A percentile compares a stretch with the other conserved stretches of the same genome.
These are phyloP conservation scores for Teratosphaeria epicoccoides DNA, from an alignment of 2,329 filamentous ascomycete species.

Conservation along the genomic window DNA sequence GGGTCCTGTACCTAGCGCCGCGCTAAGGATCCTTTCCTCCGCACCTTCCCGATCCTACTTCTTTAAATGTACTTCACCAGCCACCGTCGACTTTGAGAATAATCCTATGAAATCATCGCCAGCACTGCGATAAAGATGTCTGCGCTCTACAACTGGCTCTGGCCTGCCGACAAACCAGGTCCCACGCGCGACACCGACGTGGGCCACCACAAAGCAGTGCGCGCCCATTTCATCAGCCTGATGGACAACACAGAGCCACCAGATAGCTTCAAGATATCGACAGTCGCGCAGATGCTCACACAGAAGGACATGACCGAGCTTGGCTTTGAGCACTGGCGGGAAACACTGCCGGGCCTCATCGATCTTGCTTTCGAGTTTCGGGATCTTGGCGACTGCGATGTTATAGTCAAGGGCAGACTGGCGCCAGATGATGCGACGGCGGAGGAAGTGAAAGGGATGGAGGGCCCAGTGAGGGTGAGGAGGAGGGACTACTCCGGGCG, in stretches of 20 bases:
- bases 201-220: constrained; percentile 16
- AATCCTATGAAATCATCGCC: not conserved
- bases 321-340: constrained; percentile 33
- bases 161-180: constrained; percentile 4
- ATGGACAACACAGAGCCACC: constrained; percentile 28
- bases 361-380: constrained; percentile 36
- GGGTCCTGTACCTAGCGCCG: too few relatives aligned
- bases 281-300: constrained; percentile 37
- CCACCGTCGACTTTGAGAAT: not conserved
- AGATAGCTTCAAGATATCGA: constrained; percentile 42
- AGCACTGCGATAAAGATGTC: not conserved
- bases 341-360: constrained; percentile 36
- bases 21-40: not conserved
- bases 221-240: constrained; percentile 16
- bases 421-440: not conserved
- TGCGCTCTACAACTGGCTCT: constrained; percentile 4
- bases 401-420: constrained; percentile 34
- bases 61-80: not conserved
- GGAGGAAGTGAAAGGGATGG: constrained; percentile 28
- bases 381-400: constrained; percentile 35
- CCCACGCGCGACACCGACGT: constrained; percentile 17
- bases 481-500: constrained; percentile 7
- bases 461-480: constrained; percentile 36
- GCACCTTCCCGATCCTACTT: not conserved
- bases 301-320: constrained; percentile 27